Evolutionary conservation across 2,329 filamentous ascomycete genomes (phyloP).

Genomic region (Xylaria sp.): DNA sequence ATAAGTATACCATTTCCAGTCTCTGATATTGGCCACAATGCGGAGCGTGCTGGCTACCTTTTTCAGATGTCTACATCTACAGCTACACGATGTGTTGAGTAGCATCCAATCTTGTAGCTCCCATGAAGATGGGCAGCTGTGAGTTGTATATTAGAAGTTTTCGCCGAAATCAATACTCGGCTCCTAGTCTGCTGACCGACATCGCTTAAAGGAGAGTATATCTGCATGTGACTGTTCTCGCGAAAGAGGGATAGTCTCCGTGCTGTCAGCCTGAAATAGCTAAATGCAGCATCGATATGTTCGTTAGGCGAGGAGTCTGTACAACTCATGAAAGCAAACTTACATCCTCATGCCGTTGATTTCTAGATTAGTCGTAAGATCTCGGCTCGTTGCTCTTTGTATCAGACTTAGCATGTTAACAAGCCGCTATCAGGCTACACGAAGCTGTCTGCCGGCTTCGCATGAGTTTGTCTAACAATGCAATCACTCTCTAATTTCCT

Average conservation of each 20-base stretch:
- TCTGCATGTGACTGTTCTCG: conserved; percentile 3
- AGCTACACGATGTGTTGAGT: conserved; percentile 15
- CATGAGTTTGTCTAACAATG: conserved; percentile 25
- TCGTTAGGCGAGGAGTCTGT: neutral
- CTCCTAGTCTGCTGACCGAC: neutral
- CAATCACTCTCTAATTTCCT: conserved; percentile 20
- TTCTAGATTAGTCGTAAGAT: neutral
- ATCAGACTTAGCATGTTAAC: neutral
- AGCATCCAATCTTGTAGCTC: neutral
- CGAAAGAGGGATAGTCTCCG: conserved; percentile 11
- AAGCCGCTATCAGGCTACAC: conserved; percentile 1
- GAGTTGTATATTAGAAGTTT: neutral
- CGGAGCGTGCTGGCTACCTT: neutral
- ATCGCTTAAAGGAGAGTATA: neutral
- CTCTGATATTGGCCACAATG: neutral
- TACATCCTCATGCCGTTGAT: neutral
- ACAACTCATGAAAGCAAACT: conserved; percentile 3
- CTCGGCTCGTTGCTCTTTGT: neutral
- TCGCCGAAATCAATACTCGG: neutral
- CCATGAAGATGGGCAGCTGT: neutral
- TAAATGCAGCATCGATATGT: neutral
- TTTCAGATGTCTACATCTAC: conserved; percentile 10
- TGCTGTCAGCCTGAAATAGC: neutral
- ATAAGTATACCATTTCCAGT: neutral
- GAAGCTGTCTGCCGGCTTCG: conserved; percentile 7